Conservation (phyloP, 2,329 filamentous ascomycete species). For the Didymella pinodella region DNA sequence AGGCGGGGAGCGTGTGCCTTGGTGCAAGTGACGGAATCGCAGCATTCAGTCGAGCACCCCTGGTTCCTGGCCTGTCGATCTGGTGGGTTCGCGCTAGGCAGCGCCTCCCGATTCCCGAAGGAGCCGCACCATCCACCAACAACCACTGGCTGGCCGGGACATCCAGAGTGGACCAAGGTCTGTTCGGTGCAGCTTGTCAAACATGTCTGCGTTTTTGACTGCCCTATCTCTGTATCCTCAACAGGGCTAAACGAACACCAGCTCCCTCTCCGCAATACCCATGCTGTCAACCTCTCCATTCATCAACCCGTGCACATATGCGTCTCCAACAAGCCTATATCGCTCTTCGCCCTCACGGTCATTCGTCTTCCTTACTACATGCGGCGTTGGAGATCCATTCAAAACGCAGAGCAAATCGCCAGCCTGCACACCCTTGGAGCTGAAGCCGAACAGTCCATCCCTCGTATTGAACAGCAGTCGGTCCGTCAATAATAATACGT, state of each 20-base stretch:
- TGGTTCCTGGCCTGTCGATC: slow-evolving; percentile 19
- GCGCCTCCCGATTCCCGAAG: background rate
- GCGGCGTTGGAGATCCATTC: background rate
- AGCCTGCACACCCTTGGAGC: background rate
- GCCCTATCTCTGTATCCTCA: too few species aligned
- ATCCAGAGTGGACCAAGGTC: too few species aligned
- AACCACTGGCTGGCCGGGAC: background rate
- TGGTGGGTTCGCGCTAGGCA: slow-evolving; percentile 5
- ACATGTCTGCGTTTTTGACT: too few species aligned
- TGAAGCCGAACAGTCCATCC: background rate
- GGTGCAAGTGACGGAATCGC: background rate
- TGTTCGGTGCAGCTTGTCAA: too few species aligned
- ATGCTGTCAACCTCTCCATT: background rate
- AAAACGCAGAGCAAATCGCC: background rate
- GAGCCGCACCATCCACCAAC: background rate
- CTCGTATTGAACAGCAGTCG: too few species aligned
- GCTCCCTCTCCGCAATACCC: too few species aligned
- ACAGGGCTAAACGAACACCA: too few species aligned
- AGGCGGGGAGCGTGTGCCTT: background rate
- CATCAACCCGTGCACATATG: background rate
- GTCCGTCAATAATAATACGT: too few species aligned
- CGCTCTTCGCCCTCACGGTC: background rate
- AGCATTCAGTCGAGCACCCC: slow-evolving; percentile 14
- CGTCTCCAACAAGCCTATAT: background rate
- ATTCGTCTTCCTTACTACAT: background rate